Conservation (phyloP, 1,284 basidiomycete species). For the Ustilago trichophora region DNA sequence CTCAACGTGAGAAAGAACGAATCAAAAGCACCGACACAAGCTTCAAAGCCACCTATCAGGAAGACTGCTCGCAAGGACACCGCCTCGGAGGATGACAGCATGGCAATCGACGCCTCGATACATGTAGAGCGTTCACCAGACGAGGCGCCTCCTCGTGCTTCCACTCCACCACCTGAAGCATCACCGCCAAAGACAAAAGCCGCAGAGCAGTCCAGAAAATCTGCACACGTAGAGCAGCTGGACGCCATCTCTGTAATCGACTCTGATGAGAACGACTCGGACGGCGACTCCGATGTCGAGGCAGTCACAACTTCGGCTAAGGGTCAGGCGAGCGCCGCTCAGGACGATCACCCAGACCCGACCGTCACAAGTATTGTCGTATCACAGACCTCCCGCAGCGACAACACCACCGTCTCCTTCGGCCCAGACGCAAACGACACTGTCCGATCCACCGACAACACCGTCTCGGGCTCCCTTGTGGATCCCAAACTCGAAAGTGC, state of each 20-base stretch:
- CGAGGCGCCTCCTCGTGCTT: conserved; percentile 28
- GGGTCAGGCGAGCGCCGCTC: too few relatives aligned
- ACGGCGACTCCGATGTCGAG: conserved; percentile 12
- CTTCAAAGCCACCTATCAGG: conserved; percentile 1
- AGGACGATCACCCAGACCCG: conserved; percentile 1
- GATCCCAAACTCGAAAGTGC: conserved; percentile 37
- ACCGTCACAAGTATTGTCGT: conserved; percentile 21
- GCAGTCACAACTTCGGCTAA: background rate
- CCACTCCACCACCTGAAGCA: conserved; percentile 26
- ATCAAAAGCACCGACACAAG: background rate
- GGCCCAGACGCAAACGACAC: conserved; percentile 24
- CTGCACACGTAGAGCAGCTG: background rate
- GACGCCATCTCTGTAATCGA: conserved; percentile 21
- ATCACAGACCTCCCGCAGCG: conserved; percentile 19
- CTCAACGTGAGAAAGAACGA: conserved; percentile 14
- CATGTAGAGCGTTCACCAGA: background rate
- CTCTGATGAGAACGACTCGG: conserved; percentile 24
- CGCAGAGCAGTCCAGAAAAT: background rate
- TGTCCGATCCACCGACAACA: conserved; percentile 29
- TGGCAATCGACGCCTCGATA: conserved; percentile 16
- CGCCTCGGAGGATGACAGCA: conserved; percentile 33
- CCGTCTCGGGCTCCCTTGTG: conserved; percentile 15
- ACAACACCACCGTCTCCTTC: conserved; percentile 16
- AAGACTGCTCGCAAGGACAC: conserved; percentile 3
- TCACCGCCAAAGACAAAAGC: conserved; percentile 11